Evolutionary conservation across 2,329 filamentous ascomycete genomes (phyloP), one percentile per base, ranked within the genome.

Genomic region (Paecilomyces sp.): DNA sequence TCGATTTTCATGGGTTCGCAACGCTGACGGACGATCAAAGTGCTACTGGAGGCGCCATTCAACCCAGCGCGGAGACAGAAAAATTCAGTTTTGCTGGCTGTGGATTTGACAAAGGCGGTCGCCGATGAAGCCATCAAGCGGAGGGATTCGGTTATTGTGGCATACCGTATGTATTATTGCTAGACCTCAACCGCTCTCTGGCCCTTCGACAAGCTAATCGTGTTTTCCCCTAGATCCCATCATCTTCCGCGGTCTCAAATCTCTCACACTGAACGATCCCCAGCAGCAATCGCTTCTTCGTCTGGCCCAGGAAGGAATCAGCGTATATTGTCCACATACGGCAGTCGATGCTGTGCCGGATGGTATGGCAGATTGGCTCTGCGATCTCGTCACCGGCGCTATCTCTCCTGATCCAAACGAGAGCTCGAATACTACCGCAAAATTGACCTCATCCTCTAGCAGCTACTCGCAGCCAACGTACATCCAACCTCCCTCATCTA

Each of bases 291-390:
- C 90, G 6, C 84, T 99, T 33, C 82, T 99, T 3, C 85, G 88
- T 53, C 83, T 99, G 12, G 89, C 88, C 54, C 89, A 90, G 63
- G 86, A 90, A 73, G 92, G 93, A 36, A 91, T 99, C 68, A 95
- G 92, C 64, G 92, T 99, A 59, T 99, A 97, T 80, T 92, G 89
- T 65, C 94, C 94, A 0, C 94, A 99, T 77, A 99, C 94, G 0
- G 93, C 94, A 13, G 86, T 97, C 52, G 94, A 99, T 75, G 91
- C 91, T 47, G 90, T 90, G 0, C 85, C 87, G 0, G 85, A 87
- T 18, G 94, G 94, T 3, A 85, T 99, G 66, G 95, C 92, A 70
- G 91, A 96, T 73, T 99, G 93, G 93, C 86, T 99, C 9, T 91
- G 91, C 61, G 89, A 95, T 70, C 88, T 95, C 55, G 85, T 97